Percentiles rank a stretch among this genome's conserved stretches.
Evolutionary conservation across 2,329 filamentous ascomycete species (phyloP).

Genomic region (Talaromyces sp.): DNA sequence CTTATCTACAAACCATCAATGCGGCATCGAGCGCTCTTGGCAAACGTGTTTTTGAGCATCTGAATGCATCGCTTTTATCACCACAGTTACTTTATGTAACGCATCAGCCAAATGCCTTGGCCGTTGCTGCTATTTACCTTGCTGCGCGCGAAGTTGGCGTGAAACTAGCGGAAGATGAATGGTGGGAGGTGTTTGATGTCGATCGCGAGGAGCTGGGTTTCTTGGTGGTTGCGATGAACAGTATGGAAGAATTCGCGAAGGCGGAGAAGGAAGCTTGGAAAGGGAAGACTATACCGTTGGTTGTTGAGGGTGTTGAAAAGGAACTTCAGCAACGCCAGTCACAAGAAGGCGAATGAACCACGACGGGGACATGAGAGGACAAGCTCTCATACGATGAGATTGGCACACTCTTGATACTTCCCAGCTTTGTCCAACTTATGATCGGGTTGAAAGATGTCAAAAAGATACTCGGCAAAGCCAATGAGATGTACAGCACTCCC

Average conservation of each 20-base stretch:
- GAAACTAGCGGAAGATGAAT: conserved; percentile 77
- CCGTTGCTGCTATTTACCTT: conserved; percentile 86
- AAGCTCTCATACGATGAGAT: not conserved
- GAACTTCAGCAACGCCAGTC: conserved; percentile 57
- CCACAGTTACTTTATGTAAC: conserved; percentile 89
- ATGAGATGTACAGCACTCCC: not conserved
- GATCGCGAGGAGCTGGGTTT: conserved; percentile 94
- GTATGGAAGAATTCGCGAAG: conserved; percentile 67
- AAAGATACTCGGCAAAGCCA: not conserved
- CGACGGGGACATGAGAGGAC: not conserved
- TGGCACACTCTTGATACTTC: not conserved
- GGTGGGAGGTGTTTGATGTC: conserved; percentile 98
- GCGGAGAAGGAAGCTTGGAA: conserved; percentile 58
- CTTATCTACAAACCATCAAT: conserved; percentile 86
- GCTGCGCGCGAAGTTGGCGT: conserved; percentile 72
- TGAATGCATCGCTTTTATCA: conserved; percentile 82
- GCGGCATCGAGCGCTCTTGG: conserved; percentile 60
- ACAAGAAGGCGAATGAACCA: conserved; percentile 38
- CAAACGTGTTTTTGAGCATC: conserved; percentile 65
- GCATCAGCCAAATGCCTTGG: conserved; percentile 81
- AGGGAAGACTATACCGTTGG: conserved; percentile 55
- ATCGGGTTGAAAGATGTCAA: not conserved
- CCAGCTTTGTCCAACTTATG: not conserved
- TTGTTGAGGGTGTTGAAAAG: conserved; percentile 54
- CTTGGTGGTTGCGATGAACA: conserved; percentile 78